phyloP scores from a whole-genome alignment of 2,329 filamentous ascomycete species.

The Thielaviopsis ethacetica region DNA sequence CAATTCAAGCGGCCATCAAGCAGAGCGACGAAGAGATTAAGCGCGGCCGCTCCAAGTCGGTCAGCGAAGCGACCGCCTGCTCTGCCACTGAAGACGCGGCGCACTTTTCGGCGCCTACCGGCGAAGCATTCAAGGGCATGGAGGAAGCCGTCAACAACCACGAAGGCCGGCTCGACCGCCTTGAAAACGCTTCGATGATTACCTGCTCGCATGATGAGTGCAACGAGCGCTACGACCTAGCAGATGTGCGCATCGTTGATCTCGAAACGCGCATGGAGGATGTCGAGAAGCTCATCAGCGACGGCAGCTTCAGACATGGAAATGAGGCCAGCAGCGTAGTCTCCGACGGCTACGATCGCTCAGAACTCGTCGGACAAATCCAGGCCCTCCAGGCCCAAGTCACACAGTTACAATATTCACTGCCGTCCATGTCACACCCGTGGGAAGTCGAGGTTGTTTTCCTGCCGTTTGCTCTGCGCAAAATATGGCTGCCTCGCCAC shows the following conservation, averaged over 20 bases:
- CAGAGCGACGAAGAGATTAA: not conserved
- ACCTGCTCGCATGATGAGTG: constrained; percentile 48
- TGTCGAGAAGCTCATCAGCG: constrained; percentile 28
- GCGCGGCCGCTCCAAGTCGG: constrained; percentile 1
- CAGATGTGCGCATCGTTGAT: constrained; percentile 52
- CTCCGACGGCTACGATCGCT: constrained; percentile 27
- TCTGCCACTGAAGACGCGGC: constrained; percentile 12
- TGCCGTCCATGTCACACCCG: constrained; percentile 37
- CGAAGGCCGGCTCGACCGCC: constrained; percentile 45
- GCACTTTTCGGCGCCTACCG: constrained; percentile 15
- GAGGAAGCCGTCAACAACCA: constrained; percentile 41
- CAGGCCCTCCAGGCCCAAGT: constrained; percentile 34
- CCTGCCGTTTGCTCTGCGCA: constrained; percentile 48
- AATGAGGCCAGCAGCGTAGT: constrained; percentile 29
- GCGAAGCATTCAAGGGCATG: constrained; percentile 27
- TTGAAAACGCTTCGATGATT: constrained; percentile 56
- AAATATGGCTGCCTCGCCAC: constrained; percentile 34
- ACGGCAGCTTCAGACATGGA: constrained; percentile 27
- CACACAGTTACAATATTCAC: constrained; percentile 38
- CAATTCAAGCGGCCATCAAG: constrained; percentile 1
- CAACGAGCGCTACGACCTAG: constrained; percentile 47
- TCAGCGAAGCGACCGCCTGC: constrained; percentile 13
- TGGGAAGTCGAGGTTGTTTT: constrained; percentile 67
- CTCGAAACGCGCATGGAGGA: constrained; percentile 49
- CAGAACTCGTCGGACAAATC: constrained; percentile 33